phyloP scores from a whole-genome alignment of 1,139 yeast species.

The Blastobotrys ciferrii region DNA sequence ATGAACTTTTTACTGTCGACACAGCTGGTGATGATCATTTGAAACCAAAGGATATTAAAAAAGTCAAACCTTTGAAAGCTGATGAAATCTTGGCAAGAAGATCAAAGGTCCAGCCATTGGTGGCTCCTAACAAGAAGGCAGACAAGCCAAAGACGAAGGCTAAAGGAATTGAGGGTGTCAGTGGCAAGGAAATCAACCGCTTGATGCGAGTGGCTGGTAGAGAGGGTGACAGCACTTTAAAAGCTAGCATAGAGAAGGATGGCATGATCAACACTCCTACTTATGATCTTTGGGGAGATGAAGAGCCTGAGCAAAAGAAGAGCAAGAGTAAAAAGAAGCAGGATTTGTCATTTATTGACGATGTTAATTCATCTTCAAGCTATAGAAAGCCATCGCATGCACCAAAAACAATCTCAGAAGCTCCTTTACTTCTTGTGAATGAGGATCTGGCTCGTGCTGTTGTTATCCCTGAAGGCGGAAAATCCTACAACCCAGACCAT shows the following conservation, averaged over 20 bases:
- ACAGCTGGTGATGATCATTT: conserved; percentile 54
- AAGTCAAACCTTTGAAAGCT: conserved; percentile 52
- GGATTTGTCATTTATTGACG: conserved; percentile 19
- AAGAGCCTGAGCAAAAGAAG: conserved; percentile 33
- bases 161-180: conserved; percentile 60
- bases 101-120: conserved; percentile 74
- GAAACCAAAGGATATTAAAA: conserved; percentile 38
- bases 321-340: conserved; percentile 25
- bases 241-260: conserved; percentile 56
- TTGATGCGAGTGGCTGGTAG: conserved; percentile 81
- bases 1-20: conserved; percentile 70
- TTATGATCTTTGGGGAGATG: conserved; percentile 67
- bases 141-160: conserved; percentile 40
- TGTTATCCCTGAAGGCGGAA: conserved; percentile 72
- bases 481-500: conserved; percentile 87
- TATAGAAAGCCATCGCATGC: conserved; percentile 21
- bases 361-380: conserved; percentile 22
- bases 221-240: conserved; percentile 48
- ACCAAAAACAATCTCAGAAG: conserved; percentile 49
- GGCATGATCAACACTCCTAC: conserved; percentile 53
- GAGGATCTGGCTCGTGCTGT: conserved; percentile 41
- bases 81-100: conserved; percentile 72
- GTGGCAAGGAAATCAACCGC: conserved; percentile 62
- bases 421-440: conserved; percentile 49
- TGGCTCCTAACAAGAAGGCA: conserved; percentile 40